A percentile compares a stretch with the other conserved stretches of the same genome.
Evolutionary conservation across 345 rosid genomes (phyloP).

Genomic region (Eucalyptus curtisii): DNA sequence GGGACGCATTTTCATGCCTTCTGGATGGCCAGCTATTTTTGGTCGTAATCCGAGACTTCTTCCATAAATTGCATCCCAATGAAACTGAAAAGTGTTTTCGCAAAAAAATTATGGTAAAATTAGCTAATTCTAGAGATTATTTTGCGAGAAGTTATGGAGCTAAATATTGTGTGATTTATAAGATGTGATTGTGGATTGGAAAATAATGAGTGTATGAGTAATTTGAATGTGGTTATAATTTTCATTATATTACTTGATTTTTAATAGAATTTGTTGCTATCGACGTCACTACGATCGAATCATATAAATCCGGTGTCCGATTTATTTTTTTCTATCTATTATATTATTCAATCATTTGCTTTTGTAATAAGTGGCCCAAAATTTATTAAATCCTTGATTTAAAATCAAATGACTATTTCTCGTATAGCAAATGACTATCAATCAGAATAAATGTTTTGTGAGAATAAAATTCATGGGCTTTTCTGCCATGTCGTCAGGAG

Average conservation of each 20-base stretch:
- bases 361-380: neutral
- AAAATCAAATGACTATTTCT: neutral
- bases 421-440: too few species aligned
- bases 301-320: accelerated
- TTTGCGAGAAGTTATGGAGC: accelerated
- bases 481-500: too few species aligned
- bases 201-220: too few species aligned
- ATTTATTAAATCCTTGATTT: too few species aligned
- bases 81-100: neutral
- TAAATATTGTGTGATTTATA: accelerated
- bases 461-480: too few species aligned
- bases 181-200: accelerated
- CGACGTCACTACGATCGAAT: accelerated
- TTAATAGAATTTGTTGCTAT: too few species aligned
- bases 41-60: neutral
- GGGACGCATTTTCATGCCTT: neutral
- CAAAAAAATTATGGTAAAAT: too few species aligned
- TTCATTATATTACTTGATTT: accelerated
- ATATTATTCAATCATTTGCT: too few species aligned
- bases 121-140: too few species aligned
- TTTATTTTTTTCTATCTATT: neutral
- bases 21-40: neutral
- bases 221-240: too few species aligned
- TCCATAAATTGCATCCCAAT: neutral
- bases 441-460: too few species aligned